Conservation (phyloP, 1,284 basidiomycete genomes). For the Tilletia horrida region DNA sequence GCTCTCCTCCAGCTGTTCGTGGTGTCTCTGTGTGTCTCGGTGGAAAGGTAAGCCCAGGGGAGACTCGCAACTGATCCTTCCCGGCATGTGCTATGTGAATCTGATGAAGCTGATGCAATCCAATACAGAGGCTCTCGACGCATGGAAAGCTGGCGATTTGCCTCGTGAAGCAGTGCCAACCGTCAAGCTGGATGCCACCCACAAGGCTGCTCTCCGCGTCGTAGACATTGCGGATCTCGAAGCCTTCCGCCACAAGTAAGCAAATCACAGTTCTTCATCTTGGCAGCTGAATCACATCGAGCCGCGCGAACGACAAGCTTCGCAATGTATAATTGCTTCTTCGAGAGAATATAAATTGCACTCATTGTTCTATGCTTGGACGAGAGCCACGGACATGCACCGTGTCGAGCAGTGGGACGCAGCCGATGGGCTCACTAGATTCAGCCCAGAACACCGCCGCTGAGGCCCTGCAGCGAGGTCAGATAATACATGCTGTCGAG, state of each 20-base stretch:
- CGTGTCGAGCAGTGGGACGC: too few relatives aligned
- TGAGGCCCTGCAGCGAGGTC: conserved; percentile 8
- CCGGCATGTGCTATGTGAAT: not conserved
- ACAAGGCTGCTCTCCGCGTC: conserved; percentile 17
- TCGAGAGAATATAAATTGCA: too few relatives aligned
- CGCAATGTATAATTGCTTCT: too few relatives aligned
- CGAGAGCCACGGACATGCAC: too few relatives aligned
- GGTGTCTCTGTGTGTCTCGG: conserved; percentile 41
- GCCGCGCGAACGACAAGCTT: too few relatives aligned
- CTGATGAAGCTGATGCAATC: not conserved
- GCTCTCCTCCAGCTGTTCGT: conserved; percentile 25
- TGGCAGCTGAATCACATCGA: too few relatives aligned
- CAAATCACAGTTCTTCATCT: too few relatives aligned
- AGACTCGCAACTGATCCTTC: not conserved
- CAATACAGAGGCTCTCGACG: conserved; percentile 14
- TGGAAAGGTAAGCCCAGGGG: conserved; percentile 49
- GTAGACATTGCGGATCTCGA: conserved; percentile 5
- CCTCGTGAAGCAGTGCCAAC: conserved; percentile 9
- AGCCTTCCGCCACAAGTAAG: not conserved
- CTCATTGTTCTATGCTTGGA: too few relatives aligned
- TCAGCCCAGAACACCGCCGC: conserved; percentile 2
- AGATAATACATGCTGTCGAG: conserved; percentile 5
- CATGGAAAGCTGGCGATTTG: conserved; percentile 6
- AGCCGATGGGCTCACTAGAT: not conserved
- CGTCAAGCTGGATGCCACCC: conserved; percentile 13